These are phyloP conservation scores for Aspergillus hortae DNA, from an alignment of 2,329 filamentous ascomycete species.

Conservation along the genomic window DNA sequence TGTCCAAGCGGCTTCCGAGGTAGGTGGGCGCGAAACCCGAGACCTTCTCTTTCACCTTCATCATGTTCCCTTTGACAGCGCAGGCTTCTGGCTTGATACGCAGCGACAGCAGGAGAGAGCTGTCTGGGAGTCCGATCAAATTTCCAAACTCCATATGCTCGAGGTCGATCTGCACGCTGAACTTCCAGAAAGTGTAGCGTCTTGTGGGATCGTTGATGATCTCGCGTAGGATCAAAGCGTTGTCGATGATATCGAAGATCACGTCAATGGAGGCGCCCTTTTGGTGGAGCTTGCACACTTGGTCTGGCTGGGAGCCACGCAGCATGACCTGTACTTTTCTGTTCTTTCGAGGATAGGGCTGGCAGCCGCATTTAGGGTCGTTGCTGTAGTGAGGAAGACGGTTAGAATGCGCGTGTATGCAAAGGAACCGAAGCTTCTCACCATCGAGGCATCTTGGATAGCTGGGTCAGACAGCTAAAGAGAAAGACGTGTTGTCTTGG, in stretches of 20 bases:
- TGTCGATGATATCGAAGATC: slow-evolving; percentile 20
- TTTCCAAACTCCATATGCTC: slow-evolving; percentile 23
- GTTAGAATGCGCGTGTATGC: neutral
- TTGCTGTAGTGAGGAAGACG: slow-evolving; percentile 10
- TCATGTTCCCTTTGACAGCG: slow-evolving; percentile 13
- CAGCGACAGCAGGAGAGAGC: slow-evolving; percentile 24
- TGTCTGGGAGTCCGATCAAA: slow-evolving; percentile 25
- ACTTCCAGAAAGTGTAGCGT: slow-evolving; percentile 7
- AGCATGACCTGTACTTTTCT: slow-evolving; percentile 16
- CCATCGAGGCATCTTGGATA: neutral
- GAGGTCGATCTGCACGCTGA: slow-evolving; percentile 13
- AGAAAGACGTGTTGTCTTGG: too few relatives aligned
- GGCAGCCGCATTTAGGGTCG: slow-evolving; percentile 20
- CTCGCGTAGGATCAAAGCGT: slow-evolving; percentile 20
- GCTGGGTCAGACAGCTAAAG: too few relatives aligned
- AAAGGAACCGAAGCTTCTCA: neutral
- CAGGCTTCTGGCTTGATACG: slow-evolving; percentile 12
- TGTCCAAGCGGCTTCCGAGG: slow-evolving; percentile 18
- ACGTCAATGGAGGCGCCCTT: slow-evolving; percentile 21
- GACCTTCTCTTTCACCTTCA: slow-evolving; percentile 17
- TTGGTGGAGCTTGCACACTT: slow-evolving; percentile 16
- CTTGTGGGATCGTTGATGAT: slow-evolving; percentile 11
- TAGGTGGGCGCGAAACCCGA: slow-evolving; percentile 15
- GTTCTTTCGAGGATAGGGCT: slow-evolving; percentile 12
- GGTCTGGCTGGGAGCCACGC: slow-evolving; percentile 9